Conservation (phyloP, 495 filamentous ascomycete species). For the Parathielavia appendiculata region DNA sequence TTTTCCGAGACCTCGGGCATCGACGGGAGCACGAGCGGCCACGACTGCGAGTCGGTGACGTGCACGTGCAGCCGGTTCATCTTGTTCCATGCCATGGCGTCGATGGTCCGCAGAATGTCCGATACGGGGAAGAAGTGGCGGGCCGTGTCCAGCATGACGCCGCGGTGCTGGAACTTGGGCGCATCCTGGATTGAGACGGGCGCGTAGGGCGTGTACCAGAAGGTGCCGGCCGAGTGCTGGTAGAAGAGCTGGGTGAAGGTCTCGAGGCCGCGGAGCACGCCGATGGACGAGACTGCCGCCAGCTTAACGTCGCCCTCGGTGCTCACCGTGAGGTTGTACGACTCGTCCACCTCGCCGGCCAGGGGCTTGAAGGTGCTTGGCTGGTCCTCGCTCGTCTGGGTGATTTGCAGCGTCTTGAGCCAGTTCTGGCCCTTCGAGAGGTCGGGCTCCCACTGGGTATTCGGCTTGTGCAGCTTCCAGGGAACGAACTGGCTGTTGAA, state of each 20-base stretch:
- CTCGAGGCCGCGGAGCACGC: conserved; percentile 60
- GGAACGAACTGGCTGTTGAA: conserved; percentile 62
- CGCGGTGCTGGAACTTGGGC: conserved; percentile 66
- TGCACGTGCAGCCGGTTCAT: conserved; percentile 75
- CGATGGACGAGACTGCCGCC: conserved; percentile 56
- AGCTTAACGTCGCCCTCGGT: conserved; percentile 53
- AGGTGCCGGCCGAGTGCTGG: conserved; percentile 50
- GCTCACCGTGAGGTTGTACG: conserved; percentile 58
- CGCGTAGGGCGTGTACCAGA: conserved; percentile 59
- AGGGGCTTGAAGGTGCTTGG: conserved; percentile 51
- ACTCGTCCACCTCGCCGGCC: conserved; percentile 64
- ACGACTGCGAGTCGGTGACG: conserved; percentile 75
- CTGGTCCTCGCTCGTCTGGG: conserved; percentile 53
- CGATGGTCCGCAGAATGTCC: conserved; percentile 64
- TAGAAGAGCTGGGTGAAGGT: conserved; percentile 76
- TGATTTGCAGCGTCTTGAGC: conserved; percentile 53
- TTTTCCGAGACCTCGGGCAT: conserved; percentile 62
- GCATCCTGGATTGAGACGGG: conserved; percentile 61
- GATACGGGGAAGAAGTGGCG: conserved; percentile 58
- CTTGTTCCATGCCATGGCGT: conserved; percentile 69
- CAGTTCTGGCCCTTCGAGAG: conserved; percentile 38
- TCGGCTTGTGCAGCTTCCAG: conserved; percentile 66
- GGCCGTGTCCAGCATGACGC: conserved; percentile 67
- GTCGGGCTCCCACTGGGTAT: conserved; percentile 57
- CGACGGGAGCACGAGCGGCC: conserved; percentile 72